Base-by-base conservation (phyloP, 2,329 filamentous ascomycete genomes). In the Colletotrichum sp. region DNA sequence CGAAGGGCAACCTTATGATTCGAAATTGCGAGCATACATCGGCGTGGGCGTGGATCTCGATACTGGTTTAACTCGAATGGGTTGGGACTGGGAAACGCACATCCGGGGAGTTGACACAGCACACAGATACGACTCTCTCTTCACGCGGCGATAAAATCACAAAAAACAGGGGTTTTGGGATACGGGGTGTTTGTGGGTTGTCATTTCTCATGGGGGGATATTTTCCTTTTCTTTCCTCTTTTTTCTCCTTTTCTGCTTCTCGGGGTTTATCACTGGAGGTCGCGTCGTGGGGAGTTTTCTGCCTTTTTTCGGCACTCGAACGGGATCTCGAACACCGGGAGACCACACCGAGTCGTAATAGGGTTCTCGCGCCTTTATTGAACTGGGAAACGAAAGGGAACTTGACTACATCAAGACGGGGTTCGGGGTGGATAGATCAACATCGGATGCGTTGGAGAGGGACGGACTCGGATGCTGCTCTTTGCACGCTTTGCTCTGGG, bases 141-240 rank as follows among this genome's bases (percentile, higher is more conserved):
- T 76, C 63, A 76, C 57, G 75, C 30, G 72, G 67, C 74, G 66
- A 76, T 30, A 76, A 76, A 75, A 76, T 57, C 72, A 76, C 60
- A 76, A 76, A 61, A 76, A 74, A 71, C 52, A 71, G 71, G 74
- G 74, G 59, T 48, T 48, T 67, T 67, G 66, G 71, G 71, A 32
- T 66, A 28, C 32, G 71, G 71, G 74, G 74, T 75, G 65, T 75
- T 76, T 71, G 18, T 52, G 59, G 72, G 30, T 28, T 55, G 18
- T 61, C 28, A 24, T 67, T 60, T 48, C 24, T 70, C 32, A 48
- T 39, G 64, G 67, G 59, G 15, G 30, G 30, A 57, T 36, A 15
- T 60, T 71, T 71, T 74, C 21, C 39, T 32, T 57, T 39, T 32
- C 15, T 73, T 67, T 39, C n/a, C 52, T 24, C 13, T 55, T 59